Conservation (phyloP, 208 protist genomes). For the Trypanosoma scelopori region DNA sequence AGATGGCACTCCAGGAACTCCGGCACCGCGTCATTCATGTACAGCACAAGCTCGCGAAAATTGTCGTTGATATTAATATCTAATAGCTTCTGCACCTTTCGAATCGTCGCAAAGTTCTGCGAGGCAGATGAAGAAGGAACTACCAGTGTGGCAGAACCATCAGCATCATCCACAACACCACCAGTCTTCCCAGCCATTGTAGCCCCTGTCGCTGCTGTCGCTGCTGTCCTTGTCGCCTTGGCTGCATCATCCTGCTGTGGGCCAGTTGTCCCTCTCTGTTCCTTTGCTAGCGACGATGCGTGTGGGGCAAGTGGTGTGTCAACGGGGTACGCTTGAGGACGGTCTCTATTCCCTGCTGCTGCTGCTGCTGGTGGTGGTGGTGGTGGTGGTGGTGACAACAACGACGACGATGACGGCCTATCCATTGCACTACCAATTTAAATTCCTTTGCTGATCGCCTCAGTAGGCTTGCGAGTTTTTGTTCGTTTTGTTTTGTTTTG, state of each 20-base stretch:
- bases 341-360: background rate
- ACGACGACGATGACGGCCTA: no score
- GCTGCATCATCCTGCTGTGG: background rate
- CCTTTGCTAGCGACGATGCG: no score
- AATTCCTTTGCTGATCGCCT: no score
- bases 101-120: constrained; percentile 31
- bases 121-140: background rate
- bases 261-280: background rate
- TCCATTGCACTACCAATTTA: no score
- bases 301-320: no score
- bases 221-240: background rate
- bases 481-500: background rate
- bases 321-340: no score
- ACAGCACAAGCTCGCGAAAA: constrained; percentile 57
- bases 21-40: constrained; percentile 58
- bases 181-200: constrained; percentile 1
- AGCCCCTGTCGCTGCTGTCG: constrained; percentile 1
- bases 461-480: no score
- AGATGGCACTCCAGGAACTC: constrained; percentile 32
- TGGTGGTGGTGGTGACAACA: no score
- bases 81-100: constrained; percentile 48
- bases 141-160: background rate
- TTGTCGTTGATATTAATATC: constrained; percentile 61
- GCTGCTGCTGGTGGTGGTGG: background rate
- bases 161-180: background rate